phyloP scores from a whole-genome alignment of 2,329 filamentous ascomycete species.

The Cordyceps cicadae region DNA sequence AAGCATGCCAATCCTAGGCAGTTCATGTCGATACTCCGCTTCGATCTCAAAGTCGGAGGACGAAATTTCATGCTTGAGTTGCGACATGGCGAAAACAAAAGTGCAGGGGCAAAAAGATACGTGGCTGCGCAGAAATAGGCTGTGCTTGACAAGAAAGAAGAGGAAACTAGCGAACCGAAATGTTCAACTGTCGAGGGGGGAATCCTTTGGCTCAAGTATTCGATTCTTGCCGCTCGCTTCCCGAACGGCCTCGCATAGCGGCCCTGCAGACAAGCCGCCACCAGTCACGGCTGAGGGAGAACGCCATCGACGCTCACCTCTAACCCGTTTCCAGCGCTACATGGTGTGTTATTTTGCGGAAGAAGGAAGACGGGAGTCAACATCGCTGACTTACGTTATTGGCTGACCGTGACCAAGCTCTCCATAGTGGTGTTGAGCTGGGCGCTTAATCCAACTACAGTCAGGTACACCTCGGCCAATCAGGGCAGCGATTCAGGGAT shows the following conservation, averaged over 20 bases:
- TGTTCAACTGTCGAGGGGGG: neutral
- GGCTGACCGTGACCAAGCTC: neutral
- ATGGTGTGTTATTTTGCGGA: neutral
- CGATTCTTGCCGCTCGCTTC: neutral
- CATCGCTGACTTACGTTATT: neutral
- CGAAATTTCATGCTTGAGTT: constrained; percentile 32
- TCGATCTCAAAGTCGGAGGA: constrained; percentile 43
- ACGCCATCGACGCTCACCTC: neutral
- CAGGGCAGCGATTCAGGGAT: neutral
- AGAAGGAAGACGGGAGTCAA: neutral
- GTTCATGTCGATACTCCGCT: constrained; percentile 26
- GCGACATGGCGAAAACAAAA: constrained; percentile 22
- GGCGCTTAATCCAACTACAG: neutral
- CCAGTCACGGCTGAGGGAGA: neutral
- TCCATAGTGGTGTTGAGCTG: neutral
- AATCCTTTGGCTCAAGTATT: constrained; percentile 3
- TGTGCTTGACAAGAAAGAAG: neutral
- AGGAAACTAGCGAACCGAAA: neutral
- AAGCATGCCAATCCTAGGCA: constrained; percentile 31
- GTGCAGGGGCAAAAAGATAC: neutral
- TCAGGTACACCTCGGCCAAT: neutral
- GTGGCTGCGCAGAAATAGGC: neutral
- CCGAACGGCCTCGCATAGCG: neutral
- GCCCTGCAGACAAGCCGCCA: neutral
- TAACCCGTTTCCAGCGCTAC: neutral